Percentiles rank a stretch among this genome's conserved stretches.
Conservation (phyloP, 495 filamentous ascomycete genomes). For the Elaphomyces granulatus region DNA sequence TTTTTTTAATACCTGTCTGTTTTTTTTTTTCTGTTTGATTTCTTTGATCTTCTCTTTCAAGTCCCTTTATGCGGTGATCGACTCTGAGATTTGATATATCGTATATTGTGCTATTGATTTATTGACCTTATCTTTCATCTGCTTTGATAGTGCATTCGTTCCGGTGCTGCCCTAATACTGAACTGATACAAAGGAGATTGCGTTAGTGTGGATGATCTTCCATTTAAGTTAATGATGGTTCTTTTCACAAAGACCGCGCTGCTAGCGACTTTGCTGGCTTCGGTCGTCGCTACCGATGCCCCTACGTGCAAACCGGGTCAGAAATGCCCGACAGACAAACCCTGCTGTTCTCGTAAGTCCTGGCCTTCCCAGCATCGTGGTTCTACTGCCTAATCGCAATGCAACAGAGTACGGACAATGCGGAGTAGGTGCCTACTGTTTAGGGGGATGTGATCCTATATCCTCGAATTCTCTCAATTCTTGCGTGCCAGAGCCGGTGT, state of each 20-base stretch:
- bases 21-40: not conserved
- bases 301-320: constrained; percentile 40
- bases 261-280: constrained; percentile 25
- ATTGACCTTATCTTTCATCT: not conserved
- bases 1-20: not conserved
- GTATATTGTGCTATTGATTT: too few relatives aligned
- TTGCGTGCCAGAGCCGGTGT: constrained; percentile 75
- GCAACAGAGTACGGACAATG: constrained; percentile 80
- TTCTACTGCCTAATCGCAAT: constrained; percentile 4
- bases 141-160: not conserved
- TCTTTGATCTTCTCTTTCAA: too few relatives aligned
- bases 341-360: constrained; percentile 86
- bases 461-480: constrained; percentile 69
- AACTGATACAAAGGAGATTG: not conserved
- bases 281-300: constrained; percentile 17
- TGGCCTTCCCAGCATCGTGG: not conserved
- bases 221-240: not conserved
- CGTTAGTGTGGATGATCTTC: too few relatives aligned
- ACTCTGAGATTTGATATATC: not conserved
- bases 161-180: not conserved
- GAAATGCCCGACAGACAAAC: constrained; percentile 58
- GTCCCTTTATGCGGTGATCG: not conserved
- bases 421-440: constrained; percentile 84
- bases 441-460: constrained; percentile 85
- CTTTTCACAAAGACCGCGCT: constrained; percentile 8